Percentiles rank a stretch among this genome's conserved stretches.
These are phyloP conservation scores for Clitopilus passeckerianus DNA, from an alignment of 768 basidiomycete species.

Conservation along the genomic window DNA sequence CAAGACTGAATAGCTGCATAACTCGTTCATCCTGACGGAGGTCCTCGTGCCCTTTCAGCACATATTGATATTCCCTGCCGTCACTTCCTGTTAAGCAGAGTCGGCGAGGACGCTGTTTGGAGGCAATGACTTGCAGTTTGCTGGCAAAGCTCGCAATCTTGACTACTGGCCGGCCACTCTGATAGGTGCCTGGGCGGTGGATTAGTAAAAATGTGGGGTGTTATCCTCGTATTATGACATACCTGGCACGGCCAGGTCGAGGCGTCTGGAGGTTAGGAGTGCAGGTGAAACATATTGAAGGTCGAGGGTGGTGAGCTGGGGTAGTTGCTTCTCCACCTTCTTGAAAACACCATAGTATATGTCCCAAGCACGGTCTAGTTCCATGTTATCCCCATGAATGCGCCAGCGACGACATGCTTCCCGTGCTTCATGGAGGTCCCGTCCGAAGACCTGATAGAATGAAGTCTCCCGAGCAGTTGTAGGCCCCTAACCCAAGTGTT, in stretches of 20 bases:
- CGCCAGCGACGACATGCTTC: constrained; percentile 88
- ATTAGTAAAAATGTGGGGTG: neutral
- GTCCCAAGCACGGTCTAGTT: constrained; percentile 98
- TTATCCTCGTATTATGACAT: constrained; percentile 1
- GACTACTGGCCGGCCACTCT: constrained; percentile 79
- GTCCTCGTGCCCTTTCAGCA: constrained; percentile 97
- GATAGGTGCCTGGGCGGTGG: constrained; percentile 71
- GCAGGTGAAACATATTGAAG: constrained; percentile 96
- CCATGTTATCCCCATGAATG: constrained; percentile 78
- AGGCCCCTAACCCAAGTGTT: constrained; percentile 58
- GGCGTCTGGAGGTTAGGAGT: constrained; percentile 79
- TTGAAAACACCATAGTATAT: constrained; percentile 98
- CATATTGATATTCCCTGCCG: constrained; percentile 88
- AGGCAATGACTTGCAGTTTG: constrained; percentile 89
- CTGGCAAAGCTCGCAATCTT: constrained; percentile 81
- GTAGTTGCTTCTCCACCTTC: constrained; percentile 91
- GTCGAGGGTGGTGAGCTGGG: constrained; percentile 84
- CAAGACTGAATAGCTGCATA: constrained; percentile 97
- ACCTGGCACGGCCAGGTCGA: constrained; percentile 97
- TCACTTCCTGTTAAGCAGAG: constrained; percentile 86
- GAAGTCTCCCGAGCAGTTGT: constrained; percentile 93
- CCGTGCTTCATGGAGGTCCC: constrained; percentile 88
- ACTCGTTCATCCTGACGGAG: constrained; percentile 98
- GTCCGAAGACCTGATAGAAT: constrained; percentile 89
- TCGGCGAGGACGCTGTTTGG: constrained; percentile 93